Evolutionary conservation across 2,329 filamentous ascomycete species (phyloP), one percentile per base, ranked within the genome.

Genomic region (Sclerotinia trifoliorum): DNA sequence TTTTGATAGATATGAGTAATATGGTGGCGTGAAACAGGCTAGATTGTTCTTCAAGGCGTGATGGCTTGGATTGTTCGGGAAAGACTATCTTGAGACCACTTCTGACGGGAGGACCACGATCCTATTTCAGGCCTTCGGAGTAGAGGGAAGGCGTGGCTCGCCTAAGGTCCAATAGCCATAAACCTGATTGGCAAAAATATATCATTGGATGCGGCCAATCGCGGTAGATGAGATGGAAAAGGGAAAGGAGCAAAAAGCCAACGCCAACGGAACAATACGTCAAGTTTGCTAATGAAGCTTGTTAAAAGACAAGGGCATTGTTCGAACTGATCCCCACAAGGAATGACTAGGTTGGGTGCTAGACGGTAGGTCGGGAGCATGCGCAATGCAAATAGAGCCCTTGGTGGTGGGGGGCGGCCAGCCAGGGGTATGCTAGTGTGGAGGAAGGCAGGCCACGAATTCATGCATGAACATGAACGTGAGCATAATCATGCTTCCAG

Each of bases 121-220:
- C 71, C 71, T 74, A 77, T 75, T 76, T 77, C 75, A 75, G 77
- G 75, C 75, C 75, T 77, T 77, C 74, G 77, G 74, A 77, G 79
- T 75, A 78, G 77, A 77, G 76, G 76, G 10, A 60, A 60, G 79
- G 77, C 76, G 79, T 81, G 78, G 78, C 78, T 80, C 76, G 78
- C 76, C 77, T 81, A 77, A 77, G 75, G 77, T 75, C 74, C 74
- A 70, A 74, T 73, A 78, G 74, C 74, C 78, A 78, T 79, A 72
- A 77, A 80, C 78, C 80, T 83, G 81, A 83, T 83, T 83, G 81
- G 81, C 70, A 74, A 73, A 52, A 71, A 72, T 44, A 72, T 74
- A 71, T 74, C 70, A 70, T 70, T 76, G 73, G 73, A 71, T 72
- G 70, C 69, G 73, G 73, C 75, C 76, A 77, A 79, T 82, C 81